phyloP scores from a whole-genome alignment of 495 filamentous ascomycete species.

The Penicillium pancosmium region DNA sequence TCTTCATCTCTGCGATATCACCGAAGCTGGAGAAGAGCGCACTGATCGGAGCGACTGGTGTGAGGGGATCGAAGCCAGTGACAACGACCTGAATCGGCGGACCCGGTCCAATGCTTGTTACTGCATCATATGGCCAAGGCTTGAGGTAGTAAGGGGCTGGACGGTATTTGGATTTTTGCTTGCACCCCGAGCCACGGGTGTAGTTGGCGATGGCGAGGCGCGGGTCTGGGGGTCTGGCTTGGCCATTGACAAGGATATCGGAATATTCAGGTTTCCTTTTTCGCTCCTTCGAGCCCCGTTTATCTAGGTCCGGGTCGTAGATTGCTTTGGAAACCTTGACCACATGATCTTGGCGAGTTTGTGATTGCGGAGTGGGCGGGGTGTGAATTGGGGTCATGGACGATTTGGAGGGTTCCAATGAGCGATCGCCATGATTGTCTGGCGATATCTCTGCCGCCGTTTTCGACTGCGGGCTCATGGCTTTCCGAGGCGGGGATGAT shows the following conservation, averaged over 20 bases:
- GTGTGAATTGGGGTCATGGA: slow-evolving; percentile 54
- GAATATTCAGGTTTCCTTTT: slow-evolving; percentile 72
- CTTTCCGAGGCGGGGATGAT: slow-evolving; percentile 69
- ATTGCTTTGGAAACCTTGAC: slow-evolving; percentile 68
- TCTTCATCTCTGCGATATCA: slow-evolving; percentile 84
- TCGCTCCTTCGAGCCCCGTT: slow-evolving; percentile 61
- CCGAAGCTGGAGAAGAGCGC: slow-evolving; percentile 84
- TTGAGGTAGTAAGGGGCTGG: slow-evolving; percentile 75
- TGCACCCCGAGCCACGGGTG: slow-evolving; percentile 57
- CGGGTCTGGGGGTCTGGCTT: slow-evolving; percentile 75
- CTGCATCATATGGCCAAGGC: slow-evolving; percentile 75
- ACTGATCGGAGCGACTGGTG: slow-evolving; percentile 74
- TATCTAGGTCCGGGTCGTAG: slow-evolving; percentile 76
- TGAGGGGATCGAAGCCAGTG: slow-evolving; percentile 90
- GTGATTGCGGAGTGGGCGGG: slow-evolving; percentile 53
- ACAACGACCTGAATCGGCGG: slow-evolving; percentile 89
- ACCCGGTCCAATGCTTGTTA: slow-evolving; percentile 82
- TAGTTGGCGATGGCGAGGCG: slow-evolving; percentile 69
- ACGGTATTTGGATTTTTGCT: slow-evolving; percentile 73
- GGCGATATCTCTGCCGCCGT: slow-evolving; percentile 25
- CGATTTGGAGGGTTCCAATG: slow-evolving; percentile 27
- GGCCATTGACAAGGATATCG: slow-evolving; percentile 64
- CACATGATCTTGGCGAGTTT: slow-evolving; percentile 62
- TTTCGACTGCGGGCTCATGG: slow-evolving; percentile 53
- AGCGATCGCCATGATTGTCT: slow-evolving; percentile 15